A percentile compares a stretch with the other conserved stretches of the same genome.
These are phyloP conservation scores for Neurospora sp. DNA, from an alignment of 495 filamentous ascomycete genomes.

Conservation along the genomic window DNA sequence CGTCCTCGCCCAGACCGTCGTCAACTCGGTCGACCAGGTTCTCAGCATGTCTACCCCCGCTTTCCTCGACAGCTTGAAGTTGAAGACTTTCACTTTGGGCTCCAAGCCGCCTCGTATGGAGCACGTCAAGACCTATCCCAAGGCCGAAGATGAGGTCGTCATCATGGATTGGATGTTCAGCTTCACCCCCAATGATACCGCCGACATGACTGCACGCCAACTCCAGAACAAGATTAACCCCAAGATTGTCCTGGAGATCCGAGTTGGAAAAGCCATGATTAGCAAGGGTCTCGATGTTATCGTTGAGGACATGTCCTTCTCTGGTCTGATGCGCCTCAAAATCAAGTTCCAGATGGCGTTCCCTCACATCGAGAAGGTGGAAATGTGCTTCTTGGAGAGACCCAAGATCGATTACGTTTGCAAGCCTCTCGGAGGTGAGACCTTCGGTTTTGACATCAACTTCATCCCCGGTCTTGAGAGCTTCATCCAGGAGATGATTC, in stretches of 20 bases:
- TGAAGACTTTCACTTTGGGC: constrained; percentile 86
- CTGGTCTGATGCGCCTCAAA: constrained; percentile 90
- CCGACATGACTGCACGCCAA: constrained; percentile 83
- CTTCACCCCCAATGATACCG: constrained; percentile 89
- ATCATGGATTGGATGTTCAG: constrained; percentile 99
- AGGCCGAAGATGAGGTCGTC: constrained; percentile 86
- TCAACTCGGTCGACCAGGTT: constrained; percentile 89
- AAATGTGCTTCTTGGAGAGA: constrained; percentile 73
- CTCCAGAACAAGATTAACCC: constrained; percentile 93
- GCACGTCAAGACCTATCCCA: constrained; percentile 95
- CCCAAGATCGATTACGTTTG: constrained; percentile 86
- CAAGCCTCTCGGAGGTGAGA: constrained; percentile 93
- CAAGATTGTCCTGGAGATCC: constrained; percentile 87
- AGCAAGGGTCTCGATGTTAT: constrained; percentile 96
- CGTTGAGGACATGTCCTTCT: constrained; percentile 94
- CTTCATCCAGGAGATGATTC: constrained; percentile 95
- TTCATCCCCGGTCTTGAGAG: constrained; percentile 88
- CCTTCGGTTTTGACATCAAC: constrained; percentile 95
- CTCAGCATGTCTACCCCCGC: constrained; percentile 82
- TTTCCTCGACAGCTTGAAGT: constrained; percentile 83
- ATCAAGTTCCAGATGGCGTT: constrained; percentile 93
- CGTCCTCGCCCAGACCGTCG: constrained; percentile 82
- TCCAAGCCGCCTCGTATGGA: constrained; percentile 93
- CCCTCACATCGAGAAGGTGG: constrained; percentile 85
- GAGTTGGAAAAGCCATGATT: constrained; percentile 86